Evolutionary conservation across 2,329 filamentous ascomycete genomes (phyloP).

Genomic region (Exserohilum rostratum): DNA sequence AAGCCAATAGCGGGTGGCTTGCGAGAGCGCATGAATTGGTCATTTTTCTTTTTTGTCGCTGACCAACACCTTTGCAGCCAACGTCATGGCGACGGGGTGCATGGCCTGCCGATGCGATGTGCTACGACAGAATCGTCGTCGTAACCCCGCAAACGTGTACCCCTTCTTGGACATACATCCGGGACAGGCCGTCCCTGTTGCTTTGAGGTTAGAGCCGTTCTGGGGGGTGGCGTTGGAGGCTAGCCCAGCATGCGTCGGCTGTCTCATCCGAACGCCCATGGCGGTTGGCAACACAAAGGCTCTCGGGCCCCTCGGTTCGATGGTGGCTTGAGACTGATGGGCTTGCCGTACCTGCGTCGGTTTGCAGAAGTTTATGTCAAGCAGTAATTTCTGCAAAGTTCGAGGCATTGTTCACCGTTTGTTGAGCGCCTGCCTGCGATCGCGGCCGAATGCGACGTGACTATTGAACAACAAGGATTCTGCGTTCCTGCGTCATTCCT

Average conservation of each 20-base stretch:
- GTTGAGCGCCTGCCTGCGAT: background rate
- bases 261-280: slow-evolving; percentile 20
- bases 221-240: slow-evolving; percentile 21
- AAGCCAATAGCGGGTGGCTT: slow-evolving; percentile 3
- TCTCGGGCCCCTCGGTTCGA: background rate
- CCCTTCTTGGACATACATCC: slow-evolving; percentile 31
- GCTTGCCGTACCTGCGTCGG: slow-evolving; percentile 15
- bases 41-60: background rate
- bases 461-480: slow-evolving; percentile 1
- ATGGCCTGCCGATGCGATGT: slow-evolving; percentile 2
- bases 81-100: background rate
- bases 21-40: background rate
- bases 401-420: background rate
- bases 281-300: slow-evolving; percentile 1
- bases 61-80: background rate
- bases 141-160: slow-evolving; percentile 25
- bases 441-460: background rate
- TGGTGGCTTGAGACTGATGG: background rate
- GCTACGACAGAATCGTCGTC: slow-evolving; percentile 4
- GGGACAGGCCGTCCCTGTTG: slow-evolving; percentile 12
- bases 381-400: background rate
- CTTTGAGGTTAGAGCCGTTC: slow-evolving; percentile 7
- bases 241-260: slow-evolving; percentile 20
- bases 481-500: slow-evolving; percentile 15
- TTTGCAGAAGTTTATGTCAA: background rate